These are phyloP conservation scores for Collybia nuda DNA, from an alignment of 768 basidiomycete genomes.

Conservation along the genomic window DNA sequence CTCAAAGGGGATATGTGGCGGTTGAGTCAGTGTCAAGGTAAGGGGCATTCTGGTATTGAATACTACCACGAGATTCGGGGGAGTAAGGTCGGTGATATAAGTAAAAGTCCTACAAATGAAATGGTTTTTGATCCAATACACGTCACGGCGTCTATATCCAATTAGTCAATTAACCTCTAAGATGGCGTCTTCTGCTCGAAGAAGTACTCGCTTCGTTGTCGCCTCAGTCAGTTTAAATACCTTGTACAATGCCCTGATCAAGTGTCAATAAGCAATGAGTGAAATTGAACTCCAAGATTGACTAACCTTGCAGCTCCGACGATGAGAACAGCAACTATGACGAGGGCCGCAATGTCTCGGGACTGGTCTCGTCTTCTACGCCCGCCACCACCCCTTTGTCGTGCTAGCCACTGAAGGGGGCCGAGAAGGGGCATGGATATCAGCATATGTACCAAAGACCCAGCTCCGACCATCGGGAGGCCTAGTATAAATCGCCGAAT, in stretches of 20 bases:
- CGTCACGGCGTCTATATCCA: too few relatives aligned
- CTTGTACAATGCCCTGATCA: conserved; percentile 61
- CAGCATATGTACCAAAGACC: conserved; percentile 73
- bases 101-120: too few relatives aligned
- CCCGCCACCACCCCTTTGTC: conserved; percentile 47
- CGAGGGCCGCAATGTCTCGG: conserved; percentile 63
- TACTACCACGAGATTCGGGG: too few relatives aligned
- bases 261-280: conserved; percentile 6
- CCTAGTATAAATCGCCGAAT: conserved; percentile 75
- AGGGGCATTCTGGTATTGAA: too few relatives aligned
- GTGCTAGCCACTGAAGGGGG: conserved; percentile 70
- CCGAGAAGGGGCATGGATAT: conserved; percentile 61
- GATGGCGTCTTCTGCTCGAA: conserved; percentile 78
- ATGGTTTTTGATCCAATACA: too few relatives aligned
- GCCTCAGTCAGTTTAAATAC: conserved; percentile 67
- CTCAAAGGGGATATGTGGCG: too few relatives aligned
- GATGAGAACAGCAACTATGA: conserved; percentile 60
- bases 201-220: conserved; percentile 56
- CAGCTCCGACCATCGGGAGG: conserved; percentile 75
- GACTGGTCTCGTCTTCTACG: conserved; percentile 55
- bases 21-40: too few relatives aligned
- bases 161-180: conserved; percentile 61
- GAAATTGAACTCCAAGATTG: not conserved
- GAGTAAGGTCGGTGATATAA: too few relatives aligned
- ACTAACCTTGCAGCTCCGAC: conserved; percentile 64